A percentile compares a stretch with the other conserved stretches of the same genome.
These are phyloP conservation scores for Botrytis byssoidea DNA, from an alignment of 2,329 filamentous ascomycete species.

Conservation along the genomic window DNA sequence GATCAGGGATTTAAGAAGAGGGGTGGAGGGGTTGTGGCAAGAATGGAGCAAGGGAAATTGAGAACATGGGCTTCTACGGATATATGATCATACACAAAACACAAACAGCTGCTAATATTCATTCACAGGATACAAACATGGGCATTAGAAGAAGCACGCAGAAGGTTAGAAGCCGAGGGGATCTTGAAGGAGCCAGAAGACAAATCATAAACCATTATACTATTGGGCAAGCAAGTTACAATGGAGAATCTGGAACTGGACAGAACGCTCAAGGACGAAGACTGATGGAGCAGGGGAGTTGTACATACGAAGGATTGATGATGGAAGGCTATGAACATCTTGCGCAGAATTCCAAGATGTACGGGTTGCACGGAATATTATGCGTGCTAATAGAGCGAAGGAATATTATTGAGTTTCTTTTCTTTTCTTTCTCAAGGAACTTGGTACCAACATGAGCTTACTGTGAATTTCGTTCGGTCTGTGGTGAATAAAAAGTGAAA, in stretches of 20 bases:
- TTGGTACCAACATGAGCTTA: neutral
- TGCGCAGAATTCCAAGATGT: conserved; percentile 3
- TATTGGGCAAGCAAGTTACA: neutral
- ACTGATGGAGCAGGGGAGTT: conserved; percentile 7
- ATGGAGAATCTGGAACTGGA: neutral
- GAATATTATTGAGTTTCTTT: conserved; percentile 16
- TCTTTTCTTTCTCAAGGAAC: neutral
- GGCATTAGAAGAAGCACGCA: conserved; percentile 94
- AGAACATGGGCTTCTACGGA: no score
- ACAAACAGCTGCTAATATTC: neutral
- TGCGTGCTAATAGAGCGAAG: conserved; percentile 15
- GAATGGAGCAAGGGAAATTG: conserved; percentile 9
- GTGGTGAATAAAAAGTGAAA: neutral
- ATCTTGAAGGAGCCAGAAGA: conserved; percentile 75
- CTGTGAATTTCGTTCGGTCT: neutral
- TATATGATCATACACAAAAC: neutral
- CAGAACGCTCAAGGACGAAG: neutral
- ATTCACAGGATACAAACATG: conserved; percentile 88
- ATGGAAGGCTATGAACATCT: neutral
- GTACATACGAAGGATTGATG: conserved; percentile 25
- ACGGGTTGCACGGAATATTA: conserved; percentile 14
- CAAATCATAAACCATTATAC: conserved; percentile 28
- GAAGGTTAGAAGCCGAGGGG: conserved; percentile 93
- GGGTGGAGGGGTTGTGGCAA: conserved; percentile 8
- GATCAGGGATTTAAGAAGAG: neutral